Conservation (phyloP, 192 early-diverging fungal genomes). For the Jimgerdemannia lactiflua region DNA sequence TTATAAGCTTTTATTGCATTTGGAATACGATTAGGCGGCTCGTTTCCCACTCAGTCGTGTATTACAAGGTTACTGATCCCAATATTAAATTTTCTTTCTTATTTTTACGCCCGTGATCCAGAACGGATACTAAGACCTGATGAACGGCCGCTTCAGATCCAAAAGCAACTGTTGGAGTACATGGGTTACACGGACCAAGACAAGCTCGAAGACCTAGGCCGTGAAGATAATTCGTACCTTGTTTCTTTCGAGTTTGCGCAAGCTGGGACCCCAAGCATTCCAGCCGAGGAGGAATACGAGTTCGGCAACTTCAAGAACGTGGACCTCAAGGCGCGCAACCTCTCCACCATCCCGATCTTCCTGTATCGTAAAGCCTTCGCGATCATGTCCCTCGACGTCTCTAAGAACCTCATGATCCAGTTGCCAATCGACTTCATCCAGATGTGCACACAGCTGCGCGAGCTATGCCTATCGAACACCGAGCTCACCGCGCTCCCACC, state of each 20-base stretch:
- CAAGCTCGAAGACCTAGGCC: slow-evolving; percentile 71
- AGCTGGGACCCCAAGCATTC: slow-evolving; percentile 27
- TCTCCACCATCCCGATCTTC: slow-evolving; percentile 79
- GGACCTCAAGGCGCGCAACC: slow-evolving; percentile 67
- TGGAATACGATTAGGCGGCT: too few relatives aligned
- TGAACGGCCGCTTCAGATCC: slow-evolving; percentile 74
- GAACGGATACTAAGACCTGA: slow-evolving; percentile 67
- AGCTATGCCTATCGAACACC: slow-evolving; percentile 69
- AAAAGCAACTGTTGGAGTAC: slow-evolving; percentile 70
- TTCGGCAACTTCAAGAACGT: slow-evolving; percentile 51
- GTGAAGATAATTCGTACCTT: slow-evolving; percentile 85
- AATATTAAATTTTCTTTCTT: neutral
- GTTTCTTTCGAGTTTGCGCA: slow-evolving; percentile 71
- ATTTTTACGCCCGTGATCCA: slow-evolving; percentile 12
- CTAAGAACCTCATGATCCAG: slow-evolving; percentile 77
- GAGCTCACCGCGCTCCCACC: slow-evolving; percentile 65
- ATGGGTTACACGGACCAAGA: slow-evolving; percentile 79
- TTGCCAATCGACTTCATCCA: slow-evolving; percentile 83
- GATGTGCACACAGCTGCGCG: slow-evolving; percentile 61
- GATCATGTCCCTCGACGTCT: slow-evolving; percentile 78
- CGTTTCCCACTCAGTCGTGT: neutral
- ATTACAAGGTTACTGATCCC: neutral
- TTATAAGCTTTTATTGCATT: too few relatives aligned
- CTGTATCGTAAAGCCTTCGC: slow-evolving; percentile 68
- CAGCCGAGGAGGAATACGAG: slow-evolving; percentile 35